phyloP scores from a whole-genome alignment of 129 eudicot species.

The Artemisia annua region DNA sequence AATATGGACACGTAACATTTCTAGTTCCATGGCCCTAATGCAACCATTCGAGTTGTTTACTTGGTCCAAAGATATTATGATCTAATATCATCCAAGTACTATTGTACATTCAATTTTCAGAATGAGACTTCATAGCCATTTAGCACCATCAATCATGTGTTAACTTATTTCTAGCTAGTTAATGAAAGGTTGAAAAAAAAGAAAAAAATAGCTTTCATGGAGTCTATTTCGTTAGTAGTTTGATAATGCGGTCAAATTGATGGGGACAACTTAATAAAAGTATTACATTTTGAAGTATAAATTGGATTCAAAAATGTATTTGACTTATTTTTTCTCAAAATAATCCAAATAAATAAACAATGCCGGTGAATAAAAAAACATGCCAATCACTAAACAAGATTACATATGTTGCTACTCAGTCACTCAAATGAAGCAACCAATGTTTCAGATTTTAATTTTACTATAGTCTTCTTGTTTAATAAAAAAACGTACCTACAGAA shows the following conservation, averaged over 20 bases:
- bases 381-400: neutral
- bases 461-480: too few relatives aligned
- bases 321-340: constrained; percentile 20
- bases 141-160: constrained; percentile 8
- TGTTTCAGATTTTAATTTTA: too few relatives aligned
- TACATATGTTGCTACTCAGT: too few relatives aligned
- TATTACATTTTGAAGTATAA: constrained; percentile 19
- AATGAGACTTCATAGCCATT: constrained; percentile 14
- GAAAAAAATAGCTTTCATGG: constrained; percentile 6
- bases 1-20: neutral
- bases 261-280: constrained; percentile 28
- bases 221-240: constrained; percentile 5
- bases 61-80: constrained; percentile 7
- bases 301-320: constrained; percentile 1
- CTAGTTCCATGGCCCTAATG: constrained; percentile 6
- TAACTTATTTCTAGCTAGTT: neutral
- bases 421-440: too few relatives aligned
- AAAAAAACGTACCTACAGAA: too few relatives aligned
- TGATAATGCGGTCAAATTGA: constrained; percentile 26
- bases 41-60: constrained; percentile 15
- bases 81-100: constrained; percentile 1
- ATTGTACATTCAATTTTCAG: neutral
- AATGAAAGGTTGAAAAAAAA: constrained; percentile 7
- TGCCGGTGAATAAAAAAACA: constrained; percentile 26
- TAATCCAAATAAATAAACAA: constrained; percentile 1